Evolutionary conservation across 2,329 filamentous ascomycete species (phyloP), one percentile per base, ranked within the genome.

Genomic region (Aspergillus sojae): DNA sequence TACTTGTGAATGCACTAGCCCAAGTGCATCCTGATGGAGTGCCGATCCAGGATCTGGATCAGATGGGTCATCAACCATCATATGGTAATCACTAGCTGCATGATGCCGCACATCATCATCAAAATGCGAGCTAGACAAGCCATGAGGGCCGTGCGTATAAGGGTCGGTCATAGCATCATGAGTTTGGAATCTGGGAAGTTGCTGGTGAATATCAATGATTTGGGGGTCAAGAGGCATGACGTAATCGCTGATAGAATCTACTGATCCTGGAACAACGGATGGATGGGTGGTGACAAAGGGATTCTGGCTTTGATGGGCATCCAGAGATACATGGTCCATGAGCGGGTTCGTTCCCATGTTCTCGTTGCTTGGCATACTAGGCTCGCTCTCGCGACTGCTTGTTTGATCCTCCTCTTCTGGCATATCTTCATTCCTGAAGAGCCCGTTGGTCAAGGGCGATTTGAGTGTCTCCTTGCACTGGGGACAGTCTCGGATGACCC

Each of bases 401-500:
- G 43, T 21, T 32, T 57, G 34, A 30, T 54, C 57, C 46, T 67
- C n/a, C 57, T 64, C 26, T 61, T 67, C 36, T 63, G 30, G 64
- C 61, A n/a, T 65, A 9, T 63, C 62, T 21, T 77, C 75, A 7
- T 74, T 70, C 7, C 65, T 71, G 67, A 70, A 77, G 58, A 59
- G 64, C n/a, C 67, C 75, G 60, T 72, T 72, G 16, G 73, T 62
- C 5, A 74, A 67, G 0, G 84, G 81, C 36, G 84, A 81, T 76
- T 91, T 91, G 65, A 88, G 85, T 43, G 87, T 82, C 72, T 96
- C 93, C 79, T 94, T 96, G 81, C 94, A 98, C 75, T 96, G 90
- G 9, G 86, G 81, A 78, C 95, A 99, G 72, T 95, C 94, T 71
- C 92, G 90, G 78, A 98, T 97, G 71, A 97, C 94, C 75, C 94